Conservation (phyloP, 2,329 filamentous ascomycete species). For the Fusarium torulosum region DNA sequence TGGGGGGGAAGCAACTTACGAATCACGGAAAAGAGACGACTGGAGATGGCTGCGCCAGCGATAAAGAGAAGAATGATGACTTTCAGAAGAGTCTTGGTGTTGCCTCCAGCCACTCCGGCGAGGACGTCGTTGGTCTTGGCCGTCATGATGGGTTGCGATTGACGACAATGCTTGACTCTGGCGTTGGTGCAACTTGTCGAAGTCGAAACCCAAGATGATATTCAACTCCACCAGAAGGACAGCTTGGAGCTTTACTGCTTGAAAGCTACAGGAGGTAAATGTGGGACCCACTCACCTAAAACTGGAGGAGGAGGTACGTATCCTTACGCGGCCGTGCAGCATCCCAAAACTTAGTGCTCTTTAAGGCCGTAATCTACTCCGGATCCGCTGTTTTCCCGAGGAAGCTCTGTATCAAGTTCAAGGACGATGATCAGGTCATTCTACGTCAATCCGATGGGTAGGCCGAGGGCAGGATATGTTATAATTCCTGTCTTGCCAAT, state of each 20-base stretch:
- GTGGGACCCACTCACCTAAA: constrained; percentile 15
- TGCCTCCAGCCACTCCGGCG: constrained; percentile 83
- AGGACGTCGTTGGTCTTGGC: constrained; percentile 65
- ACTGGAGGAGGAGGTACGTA: constrained; percentile 43
- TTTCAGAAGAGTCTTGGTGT: constrained; percentile 85
- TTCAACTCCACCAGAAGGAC: constrained; percentile 54
- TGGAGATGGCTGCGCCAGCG: constrained; percentile 89
- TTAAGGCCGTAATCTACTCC: not conserved
- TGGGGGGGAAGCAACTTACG: constrained; percentile 70
- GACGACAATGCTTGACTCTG: constrained; percentile 49
- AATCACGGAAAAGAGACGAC: constrained; percentile 97
- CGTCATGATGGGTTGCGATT: constrained; percentile 59
- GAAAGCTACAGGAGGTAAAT: constrained; percentile 32
- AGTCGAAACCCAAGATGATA: constrained; percentile 45
- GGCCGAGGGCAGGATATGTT: not conserved
- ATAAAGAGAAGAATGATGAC: constrained; percentile 92
- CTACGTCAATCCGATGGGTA: constrained; percentile 31
- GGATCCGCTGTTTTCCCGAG: constrained; percentile 44
- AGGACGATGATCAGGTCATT: constrained; percentile 31
- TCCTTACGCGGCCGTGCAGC: constrained; percentile 9
- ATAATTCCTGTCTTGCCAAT: not conserved
- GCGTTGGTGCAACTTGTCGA: constrained; percentile 53
- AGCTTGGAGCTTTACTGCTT: constrained; percentile 59
- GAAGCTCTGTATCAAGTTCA: constrained; percentile 25
- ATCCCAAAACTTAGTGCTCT: constrained; percentile 14